A percentile compares a stretch with the other conserved stretches of the same genome.
Evolutionary conservation across 2,329 filamentous ascomycete genomes (phyloP).

Genomic region (Cladosporium velox): DNA sequence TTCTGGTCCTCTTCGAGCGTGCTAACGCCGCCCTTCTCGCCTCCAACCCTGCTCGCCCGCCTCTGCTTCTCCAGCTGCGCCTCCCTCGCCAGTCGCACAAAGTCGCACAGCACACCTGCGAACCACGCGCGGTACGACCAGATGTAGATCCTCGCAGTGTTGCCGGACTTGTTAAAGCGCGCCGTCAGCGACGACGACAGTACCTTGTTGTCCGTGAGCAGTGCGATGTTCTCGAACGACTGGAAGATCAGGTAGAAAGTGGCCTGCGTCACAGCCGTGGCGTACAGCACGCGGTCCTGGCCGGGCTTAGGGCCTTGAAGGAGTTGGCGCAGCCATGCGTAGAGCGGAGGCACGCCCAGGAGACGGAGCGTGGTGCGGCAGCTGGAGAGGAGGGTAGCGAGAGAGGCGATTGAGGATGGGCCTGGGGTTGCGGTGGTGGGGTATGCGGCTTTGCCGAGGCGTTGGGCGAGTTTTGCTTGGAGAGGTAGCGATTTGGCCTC

Average conservation of each 20-base stretch:
- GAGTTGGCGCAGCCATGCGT: slow-evolving; percentile 47
- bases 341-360: slow-evolving; percentile 47
- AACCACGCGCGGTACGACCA: slow-evolving; percentile 48
- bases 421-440: slow-evolving; percentile 28
- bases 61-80: slow-evolving; percentile 44
- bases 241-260: slow-evolving; percentile 48
- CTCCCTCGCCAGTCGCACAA: slow-evolving; percentile 45
- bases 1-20: slow-evolving; percentile 41
- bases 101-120: slow-evolving; percentile 46
- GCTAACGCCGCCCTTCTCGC: slow-evolving; percentile 28
- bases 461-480: slow-evolving; percentile 37
- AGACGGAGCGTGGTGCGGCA: slow-evolving; percentile 48
- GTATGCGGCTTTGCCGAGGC: slow-evolving; percentile 37
- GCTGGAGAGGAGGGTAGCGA: slow-evolving; percentile 44
- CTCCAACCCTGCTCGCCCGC: slow-evolving; percentile 32
- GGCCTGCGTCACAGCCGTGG: slow-evolving; percentile 45
- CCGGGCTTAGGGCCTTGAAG: slow-evolving; percentile 44
- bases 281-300: slow-evolving; percentile 45
- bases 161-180: slow-evolving; percentile 35
- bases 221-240: slow-evolving; percentile 46
- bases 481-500: slow-evolving; percentile 43
- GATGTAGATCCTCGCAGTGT: slow-evolving; percentile 43
- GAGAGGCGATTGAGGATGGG: slow-evolving; percentile 37
- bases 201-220: slow-evolving; percentile 46
- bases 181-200: slow-evolving; percentile 40